Percentiles rank a stretch among this genome's conserved stretches.
These are phyloP conservation scores for Antrodiella citrinella DNA, from an alignment of 768 basidiomycete genomes.

Conservation along the genomic window DNA sequence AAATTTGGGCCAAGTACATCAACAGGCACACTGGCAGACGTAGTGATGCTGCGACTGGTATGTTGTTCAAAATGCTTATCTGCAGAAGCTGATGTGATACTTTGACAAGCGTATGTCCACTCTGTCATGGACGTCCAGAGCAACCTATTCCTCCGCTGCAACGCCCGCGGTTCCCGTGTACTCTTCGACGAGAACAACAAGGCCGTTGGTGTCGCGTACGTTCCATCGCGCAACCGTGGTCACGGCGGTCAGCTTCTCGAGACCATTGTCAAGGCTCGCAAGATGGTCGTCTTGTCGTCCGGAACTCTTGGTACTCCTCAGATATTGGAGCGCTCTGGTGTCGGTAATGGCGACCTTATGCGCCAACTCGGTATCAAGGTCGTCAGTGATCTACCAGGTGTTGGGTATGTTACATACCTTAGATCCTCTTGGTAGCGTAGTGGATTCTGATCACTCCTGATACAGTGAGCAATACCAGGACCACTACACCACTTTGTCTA, in stretches of 20 bases:
- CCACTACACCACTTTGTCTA: slow-evolving; percentile 62
- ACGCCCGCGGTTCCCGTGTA: slow-evolving; percentile 59
- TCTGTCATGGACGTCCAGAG: slow-evolving; percentile 61
- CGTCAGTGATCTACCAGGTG: slow-evolving; percentile 63
- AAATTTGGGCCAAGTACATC: slow-evolving; percentile 75
- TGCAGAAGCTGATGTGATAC: background rate
- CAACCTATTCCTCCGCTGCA: slow-evolving; percentile 60
- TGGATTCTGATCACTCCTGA: too few species aligned
- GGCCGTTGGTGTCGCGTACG: slow-evolving; percentile 66
- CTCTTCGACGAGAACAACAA: slow-evolving; percentile 61
- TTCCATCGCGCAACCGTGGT: slow-evolving; percentile 52
- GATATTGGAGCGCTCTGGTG: slow-evolving; percentile 68
- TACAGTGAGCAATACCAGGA: slow-evolving; percentile 63
- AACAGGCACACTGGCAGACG: slow-evolving; percentile 66
- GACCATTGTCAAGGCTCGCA: slow-evolving; percentile 59
- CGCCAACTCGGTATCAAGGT: slow-evolving; percentile 52
- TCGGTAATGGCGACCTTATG: slow-evolving; percentile 46
- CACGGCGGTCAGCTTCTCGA: slow-evolving; percentile 44
- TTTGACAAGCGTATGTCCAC: slow-evolving; percentile 50
- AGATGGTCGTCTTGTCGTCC: slow-evolving; percentile 56
- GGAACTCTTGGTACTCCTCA: slow-evolving; percentile 66
- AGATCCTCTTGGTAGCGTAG: background rate
- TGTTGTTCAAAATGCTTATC: background rate
- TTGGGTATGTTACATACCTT: slow-evolving; percentile 48
- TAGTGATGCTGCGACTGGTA: slow-evolving; percentile 63